phyloP scores from a whole-genome alignment of 352 stramenopile genomes.

The Globisporangium takayamanum region DNA sequence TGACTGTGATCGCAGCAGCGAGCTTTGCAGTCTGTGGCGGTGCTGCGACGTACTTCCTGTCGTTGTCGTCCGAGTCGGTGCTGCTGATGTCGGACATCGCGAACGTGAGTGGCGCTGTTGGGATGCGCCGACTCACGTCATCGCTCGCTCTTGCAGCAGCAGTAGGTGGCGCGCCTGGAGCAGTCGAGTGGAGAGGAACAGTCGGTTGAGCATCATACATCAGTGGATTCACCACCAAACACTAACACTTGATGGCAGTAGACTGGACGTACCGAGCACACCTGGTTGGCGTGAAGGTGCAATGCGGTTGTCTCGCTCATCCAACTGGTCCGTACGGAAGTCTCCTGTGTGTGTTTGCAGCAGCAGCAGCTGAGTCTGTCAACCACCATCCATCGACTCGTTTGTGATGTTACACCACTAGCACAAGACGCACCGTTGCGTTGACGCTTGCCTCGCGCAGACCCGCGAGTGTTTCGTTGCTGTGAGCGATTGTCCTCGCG shows the following conservation, averaged over 20 bases:
- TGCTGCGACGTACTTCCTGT: neutral
- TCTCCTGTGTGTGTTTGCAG: conserved; percentile 1
- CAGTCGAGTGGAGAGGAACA: neutral
- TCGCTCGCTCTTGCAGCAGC: neutral
- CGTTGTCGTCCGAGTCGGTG: conserved; percentile 10
- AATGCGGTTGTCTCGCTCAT: neutral
- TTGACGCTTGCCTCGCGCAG: conserved; percentile 4
- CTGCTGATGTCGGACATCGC: conserved; percentile 16
- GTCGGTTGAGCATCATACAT: neutral
- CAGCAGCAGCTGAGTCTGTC: neutral
- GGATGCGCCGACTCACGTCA: conserved; percentile 5
- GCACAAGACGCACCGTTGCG: neutral
- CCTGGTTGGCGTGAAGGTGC: neutral
- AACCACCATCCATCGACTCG: neutral
- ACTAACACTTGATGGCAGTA: too few relatives aligned
- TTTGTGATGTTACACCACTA: neutral
- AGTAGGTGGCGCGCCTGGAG: neutral
- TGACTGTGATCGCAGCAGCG: conserved; percentile 18
- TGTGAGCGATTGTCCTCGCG: neutral
- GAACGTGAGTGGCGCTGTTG: conserved; percentile 4
- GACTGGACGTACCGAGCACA: conserved; percentile 7
- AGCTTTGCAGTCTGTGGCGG: conserved; percentile 1
- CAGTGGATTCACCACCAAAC: neutral
- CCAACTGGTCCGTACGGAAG: neutral
- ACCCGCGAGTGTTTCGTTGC: neutral